Evolutionary conservation across 345 rosid genomes (phyloP), one percentile per base, ranked within the genome.

Genomic region (Limnanthes douglasii): DNA sequence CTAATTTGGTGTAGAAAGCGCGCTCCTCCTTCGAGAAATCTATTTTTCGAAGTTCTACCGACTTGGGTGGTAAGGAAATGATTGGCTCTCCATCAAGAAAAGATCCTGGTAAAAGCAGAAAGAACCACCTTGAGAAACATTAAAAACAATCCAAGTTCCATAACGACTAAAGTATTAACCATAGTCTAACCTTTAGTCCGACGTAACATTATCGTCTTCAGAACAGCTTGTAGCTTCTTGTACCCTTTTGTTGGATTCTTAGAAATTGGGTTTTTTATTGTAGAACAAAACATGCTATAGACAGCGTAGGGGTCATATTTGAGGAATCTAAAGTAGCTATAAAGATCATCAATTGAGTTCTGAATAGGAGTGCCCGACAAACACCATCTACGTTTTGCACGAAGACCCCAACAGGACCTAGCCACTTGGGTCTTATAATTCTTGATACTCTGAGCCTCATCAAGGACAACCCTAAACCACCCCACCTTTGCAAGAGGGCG

Each of bases 371-470:
- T 90, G 37, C 98, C 98, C 2, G 98, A 90, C 60, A 90, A 74
- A 64, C 98, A 90, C 98, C 98, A 90, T 49, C 98, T 65, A 13
- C 92, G 86, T 57, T 90, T 90, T 19, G 98, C 94, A 14, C 98
- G 94, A 56, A 88, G 97, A 17, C 90, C 93, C 95, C 95, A 88
- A 46, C 98, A 90, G 25, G 98, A 95, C 50, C 95, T 77, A 26
- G 98, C 98, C 38, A 74, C 94, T 54, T 79, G 98, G 48, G 98
- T 90, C 62, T 68, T 80, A 68, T 72, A 70, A 65, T 90, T 83
- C 68, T 90, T 90, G 43, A 90, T 90, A 57, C 95, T 79, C 59
- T 90, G 98, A 16, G 98, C 98, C 66, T 90, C 98, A 48, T 90
- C 98, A 43, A 90, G 56, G 36, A 90, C 93, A 47, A 90, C 78